Base-by-base conservation (phyloP, 352 stramenopile species). In the Pythium brachiatum region DNA sequence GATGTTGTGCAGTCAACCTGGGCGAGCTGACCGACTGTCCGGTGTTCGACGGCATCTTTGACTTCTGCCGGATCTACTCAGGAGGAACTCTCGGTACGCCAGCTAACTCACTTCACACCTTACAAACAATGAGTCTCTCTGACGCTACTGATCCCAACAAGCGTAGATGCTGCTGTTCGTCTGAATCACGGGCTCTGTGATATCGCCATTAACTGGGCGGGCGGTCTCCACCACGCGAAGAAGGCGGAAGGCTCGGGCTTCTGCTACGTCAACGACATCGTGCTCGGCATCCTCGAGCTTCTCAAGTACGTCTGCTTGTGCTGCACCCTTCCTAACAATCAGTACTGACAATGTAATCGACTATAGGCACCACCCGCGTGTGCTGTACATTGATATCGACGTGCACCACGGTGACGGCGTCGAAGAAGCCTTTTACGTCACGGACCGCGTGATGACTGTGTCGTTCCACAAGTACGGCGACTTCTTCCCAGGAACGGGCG, bases 381-480 rank as follows among this genome's bases (percentile, higher is more conserved):
- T 99, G 18, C 73, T 99, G 12, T 99, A 99, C 78, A 98, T 99
- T 76, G 97, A 99, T 72, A 99, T 99, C 76, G 97, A 99, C 74
- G 95, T 99, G 13, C 97, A 99, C 72, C 97, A 99, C 68, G 97
- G 97, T 32, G 97, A 99, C 74, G 97, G 97, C 20, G 97, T 99
- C 12, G 79, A 98, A 95, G 88, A 98, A 98, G 87, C 97, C 69
- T 74, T 99, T 96, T 92, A 97, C 80, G 78, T 89, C 23, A 99
- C 96, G 4, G 94, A 99, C 74, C 82, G 97, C n/a, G 97, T 99
- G 58, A 99, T 99, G 97, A 99, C 97, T 2, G 90, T 98, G 26
- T 98, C 89, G 29, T 98, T 99, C 69, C 97, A 99, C 83, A 99
- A 99, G 60, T 99, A 98, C 68, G 97, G 97, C 34, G 95, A 99